phyloP scores from a whole-genome alignment of 2,329 filamentous ascomycete species.

The Scytalidium lignicola region DNA sequence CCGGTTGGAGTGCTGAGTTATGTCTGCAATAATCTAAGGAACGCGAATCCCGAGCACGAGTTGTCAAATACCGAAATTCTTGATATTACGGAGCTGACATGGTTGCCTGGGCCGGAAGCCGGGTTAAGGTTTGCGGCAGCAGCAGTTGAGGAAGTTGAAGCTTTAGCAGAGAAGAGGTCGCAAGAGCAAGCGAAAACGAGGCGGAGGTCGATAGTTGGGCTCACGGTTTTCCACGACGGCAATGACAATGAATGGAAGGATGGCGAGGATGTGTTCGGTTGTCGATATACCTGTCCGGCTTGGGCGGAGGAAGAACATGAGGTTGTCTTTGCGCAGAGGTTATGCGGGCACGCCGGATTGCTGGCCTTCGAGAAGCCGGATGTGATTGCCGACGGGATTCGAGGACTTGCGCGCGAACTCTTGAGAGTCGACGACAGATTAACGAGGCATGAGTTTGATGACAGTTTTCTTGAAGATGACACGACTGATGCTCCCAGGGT shows the following conservation, averaged over 20 bases:
- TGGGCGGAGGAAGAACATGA: slow-evolving; percentile 17
- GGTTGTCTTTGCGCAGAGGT: slow-evolving; percentile 19
- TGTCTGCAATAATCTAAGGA: slow-evolving; percentile 42
- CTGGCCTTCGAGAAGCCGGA: slow-evolving; percentile 17
- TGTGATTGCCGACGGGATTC: slow-evolving; percentile 19
- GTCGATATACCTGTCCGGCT: slow-evolving; percentile 19
- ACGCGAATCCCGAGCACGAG: slow-evolving; percentile 33
- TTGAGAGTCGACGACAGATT: slow-evolving; percentile 14
- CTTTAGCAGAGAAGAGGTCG: neutral
- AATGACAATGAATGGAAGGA: slow-evolving; percentile 3
- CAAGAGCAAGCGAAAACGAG: slow-evolving; percentile 3
- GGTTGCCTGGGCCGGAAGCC: slow-evolving; percentile 62
- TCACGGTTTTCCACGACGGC: slow-evolving; percentile 19
- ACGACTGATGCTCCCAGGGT: slow-evolving; percentile 22
- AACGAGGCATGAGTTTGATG: slow-evolving; percentile 13
- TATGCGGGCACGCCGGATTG: slow-evolving; percentile 16
- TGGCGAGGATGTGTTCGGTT: neutral
- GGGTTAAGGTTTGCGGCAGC: slow-evolving; percentile 50
- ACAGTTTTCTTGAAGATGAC: slow-evolving; percentile 10
- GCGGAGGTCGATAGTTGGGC: slow-evolving; percentile 11
- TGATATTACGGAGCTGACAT: slow-evolving; percentile 56
- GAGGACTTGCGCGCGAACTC: slow-evolving; percentile 16
- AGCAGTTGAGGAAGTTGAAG: slow-evolving; percentile 14
- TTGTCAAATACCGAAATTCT: slow-evolving; percentile 50
- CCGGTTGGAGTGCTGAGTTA: slow-evolving; percentile 53